phyloP scores from a whole-genome alignment of 768 basidiomycete genomes.

The Pleurotus ostreatus region DNA sequence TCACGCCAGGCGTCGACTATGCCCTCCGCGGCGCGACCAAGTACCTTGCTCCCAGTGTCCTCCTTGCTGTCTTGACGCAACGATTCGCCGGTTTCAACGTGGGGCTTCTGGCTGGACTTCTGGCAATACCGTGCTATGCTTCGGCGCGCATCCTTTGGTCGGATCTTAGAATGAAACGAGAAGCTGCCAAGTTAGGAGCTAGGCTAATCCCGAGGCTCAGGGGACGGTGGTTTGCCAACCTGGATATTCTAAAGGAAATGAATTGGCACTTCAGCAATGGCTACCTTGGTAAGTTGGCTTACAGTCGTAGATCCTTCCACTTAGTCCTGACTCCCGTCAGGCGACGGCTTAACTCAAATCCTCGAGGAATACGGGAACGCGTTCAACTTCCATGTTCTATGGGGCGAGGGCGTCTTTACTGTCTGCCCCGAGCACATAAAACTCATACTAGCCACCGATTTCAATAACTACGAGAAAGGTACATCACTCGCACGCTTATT shows the following conservation, averaged over 20 bases:
- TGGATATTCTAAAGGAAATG: conserved; percentile 38
- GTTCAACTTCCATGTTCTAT: conserved; percentile 42
- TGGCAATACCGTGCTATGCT: conserved; percentile 29
- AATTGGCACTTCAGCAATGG: conserved; percentile 35
- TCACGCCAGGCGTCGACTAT: conserved; percentile 33
- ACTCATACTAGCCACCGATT: conserved; percentile 14
- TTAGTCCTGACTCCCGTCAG: conserved; percentile 21
- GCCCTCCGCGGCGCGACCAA: conserved; percentile 20
- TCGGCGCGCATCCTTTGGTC: conserved; percentile 24
- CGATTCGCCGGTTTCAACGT: conserved; percentile 12
- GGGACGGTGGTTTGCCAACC: conserved; percentile 40
- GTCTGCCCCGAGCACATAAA: conserved; percentile 14
- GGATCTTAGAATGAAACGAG: conserved; percentile 26
- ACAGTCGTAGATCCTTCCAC: neutral
- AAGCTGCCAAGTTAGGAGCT: conserved; percentile 43
- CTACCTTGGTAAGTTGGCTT: conserved; percentile 40
- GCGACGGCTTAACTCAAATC: conserved; percentile 35
- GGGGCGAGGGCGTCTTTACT: conserved; percentile 21
- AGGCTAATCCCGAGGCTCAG: conserved; percentile 32
- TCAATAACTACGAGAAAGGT: conserved; percentile 15
- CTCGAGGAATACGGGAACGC: conserved; percentile 35
- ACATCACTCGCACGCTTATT: no score
- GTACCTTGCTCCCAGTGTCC: conserved; percentile 15
- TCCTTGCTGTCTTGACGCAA: conserved; percentile 16
- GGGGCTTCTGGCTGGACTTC: conserved; percentile 23